These are phyloP conservation scores for Rosa chinensis DNA, from an alignment of 306 rosid genomes.

Conservation along the genomic window DNA sequence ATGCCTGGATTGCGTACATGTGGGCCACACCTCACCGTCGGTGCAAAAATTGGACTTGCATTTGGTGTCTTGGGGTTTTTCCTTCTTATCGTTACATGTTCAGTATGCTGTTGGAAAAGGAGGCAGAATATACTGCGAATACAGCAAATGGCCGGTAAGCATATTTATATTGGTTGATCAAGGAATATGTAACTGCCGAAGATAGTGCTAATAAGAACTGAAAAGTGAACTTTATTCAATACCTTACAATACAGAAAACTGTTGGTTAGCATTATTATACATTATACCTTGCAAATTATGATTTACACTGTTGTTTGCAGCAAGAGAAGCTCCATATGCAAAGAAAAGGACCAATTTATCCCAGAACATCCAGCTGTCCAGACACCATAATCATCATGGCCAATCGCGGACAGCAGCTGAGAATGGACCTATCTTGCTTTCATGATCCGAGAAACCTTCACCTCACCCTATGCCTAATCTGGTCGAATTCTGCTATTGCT, in stretches of 20 bases:
- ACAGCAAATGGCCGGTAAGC: constrained; percentile 80
- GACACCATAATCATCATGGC: constrained; percentile 64
- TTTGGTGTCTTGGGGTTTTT: constrained; percentile 51
- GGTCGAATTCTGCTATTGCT: constrained; percentile 17
- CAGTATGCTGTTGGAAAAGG: constrained; percentile 87
- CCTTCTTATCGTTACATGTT: constrained; percentile 52
- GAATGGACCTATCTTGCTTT: constrained; percentile 81
- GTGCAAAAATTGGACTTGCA: constrained; percentile 73
- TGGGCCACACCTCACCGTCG: constrained; percentile 70
- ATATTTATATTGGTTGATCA: neutral
- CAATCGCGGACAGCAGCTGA: constrained; percentile 72
- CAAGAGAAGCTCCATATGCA: constrained; percentile 94
- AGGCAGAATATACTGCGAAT: constrained; percentile 76
- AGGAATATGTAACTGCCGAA: neutral
- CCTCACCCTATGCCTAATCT: constrained; percentile 3
- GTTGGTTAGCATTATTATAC: neutral
- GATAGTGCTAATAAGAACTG: neutral
- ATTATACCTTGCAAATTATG: constrained; percentile 15
- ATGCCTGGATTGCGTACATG: constrained; percentile 86
- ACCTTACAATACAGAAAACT: neutral
- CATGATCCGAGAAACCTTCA: constrained; percentile 29
- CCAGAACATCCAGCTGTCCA: constrained; percentile 82
- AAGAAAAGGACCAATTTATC: constrained; percentile 80
- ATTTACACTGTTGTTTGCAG: constrained; percentile 40
- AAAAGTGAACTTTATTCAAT: neutral